Evolutionary conservation across 2,329 filamentous ascomycete genomes (phyloP).

Genomic region (Blastomyces gilchristii): DNA sequence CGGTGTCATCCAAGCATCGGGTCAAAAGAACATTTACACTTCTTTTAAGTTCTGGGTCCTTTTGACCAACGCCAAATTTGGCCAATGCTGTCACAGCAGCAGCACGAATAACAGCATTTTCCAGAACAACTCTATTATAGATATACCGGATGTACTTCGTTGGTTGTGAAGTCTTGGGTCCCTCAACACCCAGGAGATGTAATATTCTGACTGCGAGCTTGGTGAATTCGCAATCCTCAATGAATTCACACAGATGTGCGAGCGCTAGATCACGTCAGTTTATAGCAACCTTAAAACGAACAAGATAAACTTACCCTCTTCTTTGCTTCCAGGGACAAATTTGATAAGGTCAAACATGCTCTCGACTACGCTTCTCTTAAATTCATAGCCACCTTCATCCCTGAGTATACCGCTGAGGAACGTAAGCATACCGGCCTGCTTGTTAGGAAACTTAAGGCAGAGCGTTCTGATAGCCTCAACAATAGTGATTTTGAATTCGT

Average conservation of each 20-base stretch:
- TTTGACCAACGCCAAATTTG: constrained; percentile 95
- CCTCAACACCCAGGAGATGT: constrained; percentile 86
- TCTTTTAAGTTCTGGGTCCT: constrained; percentile 91
- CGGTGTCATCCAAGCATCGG: constrained; percentile 88
- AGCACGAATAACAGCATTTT: constrained; percentile 91
- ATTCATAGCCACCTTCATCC: constrained; percentile 95
- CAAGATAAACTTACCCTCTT: constrained; percentile 42
- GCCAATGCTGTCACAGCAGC: constrained; percentile 90
- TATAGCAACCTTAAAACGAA: neutral
- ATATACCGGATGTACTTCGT: constrained; percentile 99
- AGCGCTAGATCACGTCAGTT: constrained; percentile 47
- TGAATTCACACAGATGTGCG: constrained; percentile 94
- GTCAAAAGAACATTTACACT: constrained; percentile 88
- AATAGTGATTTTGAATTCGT: constrained; percentile 99
- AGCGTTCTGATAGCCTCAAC: constrained; percentile 95
- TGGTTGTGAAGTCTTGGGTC: constrained; percentile 86
- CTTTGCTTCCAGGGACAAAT: constrained; percentile 81
- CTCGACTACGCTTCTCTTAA: constrained; percentile 94
- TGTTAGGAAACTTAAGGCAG: constrained; percentile 94
- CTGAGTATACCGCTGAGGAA: constrained; percentile 95
- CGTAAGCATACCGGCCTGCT: constrained; percentile 93
- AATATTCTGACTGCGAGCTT: constrained; percentile 93
- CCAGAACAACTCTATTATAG: constrained; percentile 94
- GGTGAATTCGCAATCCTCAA: constrained; percentile 98
- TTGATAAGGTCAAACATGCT: constrained; percentile 99